These are phyloP conservation scores for Passiflora organensis DNA, from an alignment of 345 rosid species.

Conservation along the genomic window DNA sequence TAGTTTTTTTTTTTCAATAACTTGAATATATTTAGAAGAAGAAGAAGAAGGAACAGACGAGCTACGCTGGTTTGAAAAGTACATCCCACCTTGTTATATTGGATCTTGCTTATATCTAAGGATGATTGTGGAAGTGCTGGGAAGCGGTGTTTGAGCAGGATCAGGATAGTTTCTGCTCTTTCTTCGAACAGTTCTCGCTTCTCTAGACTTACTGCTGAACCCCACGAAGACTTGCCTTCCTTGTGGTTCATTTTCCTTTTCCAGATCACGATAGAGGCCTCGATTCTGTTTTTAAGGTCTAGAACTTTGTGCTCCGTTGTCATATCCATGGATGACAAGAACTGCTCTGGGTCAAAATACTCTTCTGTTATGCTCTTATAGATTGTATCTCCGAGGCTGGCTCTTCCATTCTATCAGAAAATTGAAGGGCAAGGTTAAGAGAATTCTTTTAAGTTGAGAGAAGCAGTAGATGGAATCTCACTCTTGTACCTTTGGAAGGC, in stretches of 20 bases:
- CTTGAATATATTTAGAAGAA: no score
- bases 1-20: no score
- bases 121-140: constrained; percentile 89
- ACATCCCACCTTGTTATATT: constrained; percentile 55
- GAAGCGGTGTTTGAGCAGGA: constrained; percentile 70
- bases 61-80: not conserved
- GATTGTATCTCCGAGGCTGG: constrained; percentile 84
- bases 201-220: constrained; percentile 86
- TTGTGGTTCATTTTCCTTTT: constrained; percentile 73
- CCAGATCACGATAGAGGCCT: constrained; percentile 94
- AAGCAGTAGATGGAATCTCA: not conserved
- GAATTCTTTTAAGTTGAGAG: not conserved
- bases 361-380: constrained; percentile 88
- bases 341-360: constrained; percentile 69
- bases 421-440: not conserved
- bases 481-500: constrained; percentile 75
- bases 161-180: constrained; percentile 77
- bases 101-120: constrained; percentile 87
- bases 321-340: constrained; percentile 68
- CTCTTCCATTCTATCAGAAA: constrained; percentile 63
- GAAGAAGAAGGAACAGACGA: not conserved
- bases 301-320: constrained; percentile 80
- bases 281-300: constrained; percentile 82
- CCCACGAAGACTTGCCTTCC: constrained; percentile 85
- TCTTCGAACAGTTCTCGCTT: constrained; percentile 93